Evolutionary conservation across 148 eudicot genomes (phyloP).

Genomic region (Dysphania ambrosioides): DNA sequence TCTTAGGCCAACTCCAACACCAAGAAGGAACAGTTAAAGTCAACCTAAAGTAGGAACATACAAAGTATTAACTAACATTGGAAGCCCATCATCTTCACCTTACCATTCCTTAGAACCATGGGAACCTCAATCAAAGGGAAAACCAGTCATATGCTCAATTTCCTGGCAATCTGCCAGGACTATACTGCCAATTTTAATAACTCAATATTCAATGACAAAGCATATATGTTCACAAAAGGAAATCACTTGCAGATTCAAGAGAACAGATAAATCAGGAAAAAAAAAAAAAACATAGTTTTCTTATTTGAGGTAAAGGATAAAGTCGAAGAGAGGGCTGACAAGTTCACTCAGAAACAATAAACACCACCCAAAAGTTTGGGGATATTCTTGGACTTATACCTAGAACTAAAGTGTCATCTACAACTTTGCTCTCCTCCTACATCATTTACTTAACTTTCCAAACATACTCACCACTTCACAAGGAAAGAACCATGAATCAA

Average conservation of each 20-base stretch:
- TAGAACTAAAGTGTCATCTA: background rate
- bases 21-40: background rate
- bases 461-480: too few relatives aligned
- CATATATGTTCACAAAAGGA: background rate
- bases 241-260: too few relatives aligned
- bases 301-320: background rate
- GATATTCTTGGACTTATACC: background rate
- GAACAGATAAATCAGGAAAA: too few relatives aligned
- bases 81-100: background rate
- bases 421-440: background rate
- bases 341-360: background rate
- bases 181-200: background rate
- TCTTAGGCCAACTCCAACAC: background rate
- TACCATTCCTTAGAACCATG: background rate
- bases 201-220: too few relatives aligned
- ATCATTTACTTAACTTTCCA: background rate
- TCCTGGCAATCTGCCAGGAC: background rate
- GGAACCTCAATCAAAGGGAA: background rate
- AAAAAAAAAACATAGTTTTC: background rate
- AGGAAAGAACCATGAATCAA: background rate
- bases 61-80: background rate
- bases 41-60: background rate
- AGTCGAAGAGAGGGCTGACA: background rate
- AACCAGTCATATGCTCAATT: background rate
- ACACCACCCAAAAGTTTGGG: background rate